A percentile compares a stretch with the other conserved stretches of the same genome.
phyloP scores from a whole-genome alignment of 148 eudicot genomes.

The Vaccinium corymbosum region DNA sequence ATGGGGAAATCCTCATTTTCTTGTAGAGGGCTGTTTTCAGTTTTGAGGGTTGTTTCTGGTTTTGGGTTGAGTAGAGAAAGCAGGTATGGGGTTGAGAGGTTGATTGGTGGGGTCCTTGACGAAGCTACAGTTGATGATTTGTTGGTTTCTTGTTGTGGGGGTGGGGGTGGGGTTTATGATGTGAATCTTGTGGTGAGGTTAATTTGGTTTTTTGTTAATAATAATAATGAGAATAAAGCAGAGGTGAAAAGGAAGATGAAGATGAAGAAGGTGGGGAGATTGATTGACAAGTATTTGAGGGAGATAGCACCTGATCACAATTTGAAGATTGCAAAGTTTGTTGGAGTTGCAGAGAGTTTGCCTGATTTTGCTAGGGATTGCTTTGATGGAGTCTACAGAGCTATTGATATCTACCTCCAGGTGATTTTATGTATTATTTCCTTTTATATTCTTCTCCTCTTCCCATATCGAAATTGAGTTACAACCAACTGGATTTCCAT shows the following conservation, averaged over 20 bases:
- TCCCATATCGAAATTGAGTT: too few species aligned
- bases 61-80: constrained; percentile 47
- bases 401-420: constrained; percentile 89
- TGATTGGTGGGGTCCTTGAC: constrained; percentile 62
- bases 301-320: constrained; percentile 83
- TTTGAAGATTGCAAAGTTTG: constrained; percentile 63
- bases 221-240: constrained; percentile 1
- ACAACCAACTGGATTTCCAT: too few species aligned
- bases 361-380: constrained; percentile 78
- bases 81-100: constrained; percentile 45
- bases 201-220: constrained; percentile 54
- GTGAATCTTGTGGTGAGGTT: constrained; percentile 70
- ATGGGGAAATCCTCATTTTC: constrained; percentile 55
- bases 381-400: constrained; percentile 83
- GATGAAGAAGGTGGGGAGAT: constrained; percentile 54
- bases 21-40: constrained; percentile 60
- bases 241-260: constrained; percentile 32
- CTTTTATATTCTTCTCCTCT: too few species aligned
- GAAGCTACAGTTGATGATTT: constrained; percentile 70
- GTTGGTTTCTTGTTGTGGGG: constrained; percentile 35
- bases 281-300: constrained; percentile 68
- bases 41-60: constrained; percentile 46
- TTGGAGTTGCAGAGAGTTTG: constrained; percentile 63
- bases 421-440: constrained; percentile 22
- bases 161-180: constrained; percentile 59